A percentile compares a stretch with the other conserved stretches of the same genome.
These are phyloP conservation scores for Haplographium delicatum DNA, from an alignment of 495 filamentous ascomycete genomes.

Conservation along the genomic window DNA sequence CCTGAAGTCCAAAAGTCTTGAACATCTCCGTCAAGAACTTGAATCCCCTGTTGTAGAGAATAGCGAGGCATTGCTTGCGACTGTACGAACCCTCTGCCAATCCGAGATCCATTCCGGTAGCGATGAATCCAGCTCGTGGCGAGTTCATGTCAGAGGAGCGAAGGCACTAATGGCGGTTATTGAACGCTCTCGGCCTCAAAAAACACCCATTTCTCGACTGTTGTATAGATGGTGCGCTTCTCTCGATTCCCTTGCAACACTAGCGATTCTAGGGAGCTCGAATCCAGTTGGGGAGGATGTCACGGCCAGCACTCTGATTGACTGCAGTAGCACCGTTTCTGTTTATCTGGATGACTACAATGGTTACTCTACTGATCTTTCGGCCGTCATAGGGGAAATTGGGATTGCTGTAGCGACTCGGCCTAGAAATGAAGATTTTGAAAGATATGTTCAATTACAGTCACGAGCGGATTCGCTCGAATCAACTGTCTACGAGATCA, in stretches of 20 bases:
- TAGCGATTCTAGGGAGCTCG: not conserved
- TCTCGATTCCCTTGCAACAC: not conserved
- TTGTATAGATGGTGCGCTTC: slow-evolving; percentile 1
- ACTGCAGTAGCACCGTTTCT: not conserved
- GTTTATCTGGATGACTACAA: slow-evolving; percentile 4
- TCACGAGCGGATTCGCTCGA: not conserved
- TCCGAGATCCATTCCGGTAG: not conserved
- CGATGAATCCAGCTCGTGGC: not conserved
- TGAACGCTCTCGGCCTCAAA: not conserved
- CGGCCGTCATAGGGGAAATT: not conserved
- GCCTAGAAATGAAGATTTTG: no score
- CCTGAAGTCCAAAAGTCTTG: not conserved
- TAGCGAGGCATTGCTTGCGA: not conserved
- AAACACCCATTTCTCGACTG: not conserved
- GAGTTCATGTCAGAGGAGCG: not conserved
- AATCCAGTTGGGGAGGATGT: not conserved
- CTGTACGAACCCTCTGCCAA: not conserved
- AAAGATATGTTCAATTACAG: not conserved
- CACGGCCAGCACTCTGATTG: no score
- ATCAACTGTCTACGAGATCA: not conserved
- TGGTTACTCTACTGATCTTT: slow-evolving; percentile 1
- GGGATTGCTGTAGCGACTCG: not conserved
- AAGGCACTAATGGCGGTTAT: not conserved
- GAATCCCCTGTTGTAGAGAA: not conserved
- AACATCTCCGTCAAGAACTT: not conserved